Evolutionary conservation across 2,329 filamentous ascomycete species (phyloP).

Genomic region (Venturia nashicola): DNA sequence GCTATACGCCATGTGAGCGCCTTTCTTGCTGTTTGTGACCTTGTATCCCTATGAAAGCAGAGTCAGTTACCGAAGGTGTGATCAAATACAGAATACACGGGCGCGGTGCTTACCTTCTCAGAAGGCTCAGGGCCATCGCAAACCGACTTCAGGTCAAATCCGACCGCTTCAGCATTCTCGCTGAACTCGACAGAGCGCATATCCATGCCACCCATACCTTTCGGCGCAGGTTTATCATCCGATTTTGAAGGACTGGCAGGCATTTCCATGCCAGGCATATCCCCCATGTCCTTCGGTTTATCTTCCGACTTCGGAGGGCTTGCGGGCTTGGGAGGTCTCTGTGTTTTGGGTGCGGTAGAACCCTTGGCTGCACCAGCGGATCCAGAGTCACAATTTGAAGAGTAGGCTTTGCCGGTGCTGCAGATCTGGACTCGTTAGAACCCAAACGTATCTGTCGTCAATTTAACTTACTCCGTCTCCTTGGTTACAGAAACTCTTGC

Average conservation of each 20-base stretch:
- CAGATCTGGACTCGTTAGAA: background rate
- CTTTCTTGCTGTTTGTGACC: background rate
- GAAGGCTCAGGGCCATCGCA: background rate
- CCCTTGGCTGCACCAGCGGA: background rate
- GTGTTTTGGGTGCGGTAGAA: background rate
- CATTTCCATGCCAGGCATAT: background rate
- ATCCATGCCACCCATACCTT: background rate
- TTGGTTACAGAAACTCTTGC: conserved; percentile 8
- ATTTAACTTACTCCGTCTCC: background rate
- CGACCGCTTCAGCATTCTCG: background rate
- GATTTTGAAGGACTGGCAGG: background rate
- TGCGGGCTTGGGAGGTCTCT: background rate
- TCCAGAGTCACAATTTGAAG: background rate
- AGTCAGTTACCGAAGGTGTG: too few relatives aligned
- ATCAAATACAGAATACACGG: too few relatives aligned
- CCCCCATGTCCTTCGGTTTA: background rate
- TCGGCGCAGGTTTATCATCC: background rate
- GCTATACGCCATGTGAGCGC: background rate
- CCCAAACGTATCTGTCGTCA: background rate
- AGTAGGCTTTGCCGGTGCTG: background rate
- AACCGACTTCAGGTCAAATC: background rate
- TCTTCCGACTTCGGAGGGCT: background rate
- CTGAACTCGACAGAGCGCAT: background rate
- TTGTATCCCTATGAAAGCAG: background rate
- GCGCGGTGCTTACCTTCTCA: background rate